These are phyloP conservation scores for Debaryomyces robertsiae DNA, from an alignment of 1,139 yeast genomes.

Conservation along the genomic window DNA sequence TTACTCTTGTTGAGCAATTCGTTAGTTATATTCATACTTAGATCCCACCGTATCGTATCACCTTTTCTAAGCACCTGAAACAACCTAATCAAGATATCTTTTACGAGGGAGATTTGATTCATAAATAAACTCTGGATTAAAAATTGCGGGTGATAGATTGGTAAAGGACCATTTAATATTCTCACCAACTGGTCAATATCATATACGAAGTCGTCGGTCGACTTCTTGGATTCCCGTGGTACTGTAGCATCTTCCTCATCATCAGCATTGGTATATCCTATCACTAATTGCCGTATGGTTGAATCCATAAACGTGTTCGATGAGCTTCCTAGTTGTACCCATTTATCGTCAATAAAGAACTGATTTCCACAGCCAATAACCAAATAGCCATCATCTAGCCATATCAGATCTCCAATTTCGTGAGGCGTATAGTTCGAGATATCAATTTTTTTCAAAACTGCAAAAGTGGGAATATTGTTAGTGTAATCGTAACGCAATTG, in stretches of 20 bases:
- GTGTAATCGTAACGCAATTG: conserved; percentile 90
- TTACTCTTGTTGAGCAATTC: conserved; percentile 17
- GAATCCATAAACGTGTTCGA: conserved; percentile 31
- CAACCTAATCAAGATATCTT: conserved; percentile 57
- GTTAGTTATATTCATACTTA: conserved; percentile 30
- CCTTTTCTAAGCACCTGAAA: conserved; percentile 51
- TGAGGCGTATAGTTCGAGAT: conserved; percentile 74
- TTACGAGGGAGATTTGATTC: conserved; percentile 59
- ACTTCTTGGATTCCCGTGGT: conserved; percentile 14
- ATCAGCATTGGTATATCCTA: conserved; percentile 37
- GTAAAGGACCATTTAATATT: conserved; percentile 84
- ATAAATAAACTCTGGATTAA: conserved; percentile 75
- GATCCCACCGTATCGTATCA: conserved; percentile 37
- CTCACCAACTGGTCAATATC: conserved; percentile 60
- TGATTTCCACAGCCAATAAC: conserved; percentile 92
- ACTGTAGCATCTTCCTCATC: conserved; percentile 38
- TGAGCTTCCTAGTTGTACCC: conserved; percentile 39
- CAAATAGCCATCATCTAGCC: conserved; percentile 78
- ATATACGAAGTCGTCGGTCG: conserved; percentile 26
- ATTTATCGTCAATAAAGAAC: conserved; percentile 75
- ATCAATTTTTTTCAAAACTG: conserved; percentile 73
- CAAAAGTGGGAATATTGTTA: conserved; percentile 73
- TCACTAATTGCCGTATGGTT: conserved; percentile 53
- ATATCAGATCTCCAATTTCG: conserved; percentile 82
- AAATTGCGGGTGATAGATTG: conserved; percentile 89